phyloP scores from a whole-genome alignment of 2,329 filamentous ascomycete genomes.

The Teratosphaeria destructans region DNA sequence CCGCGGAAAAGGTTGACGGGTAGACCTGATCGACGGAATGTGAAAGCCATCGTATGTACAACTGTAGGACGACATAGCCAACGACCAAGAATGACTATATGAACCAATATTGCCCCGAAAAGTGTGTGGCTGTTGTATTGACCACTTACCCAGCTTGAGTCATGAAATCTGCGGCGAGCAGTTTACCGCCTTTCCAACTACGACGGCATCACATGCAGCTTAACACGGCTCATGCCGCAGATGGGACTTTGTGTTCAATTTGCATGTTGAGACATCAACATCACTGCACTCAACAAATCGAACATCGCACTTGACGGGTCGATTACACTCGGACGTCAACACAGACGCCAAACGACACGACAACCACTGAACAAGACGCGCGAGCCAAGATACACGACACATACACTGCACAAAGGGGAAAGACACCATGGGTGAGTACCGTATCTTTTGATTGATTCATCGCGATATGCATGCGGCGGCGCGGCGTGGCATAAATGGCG shows the following conservation, averaged over 20 bases:
- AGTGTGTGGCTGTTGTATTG: neutral
- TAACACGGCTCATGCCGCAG: neutral
- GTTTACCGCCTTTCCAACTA: neutral
- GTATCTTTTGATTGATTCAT: neutral
- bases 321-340: neutral
- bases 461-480: neutral
- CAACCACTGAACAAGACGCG: neutral
- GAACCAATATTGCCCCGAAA: neutral
- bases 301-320: neutral
- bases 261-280: neutral
- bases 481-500: neutral
- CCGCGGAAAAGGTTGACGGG: constrained; percentile 26
- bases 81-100: neutral
- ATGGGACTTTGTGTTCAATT: neutral
- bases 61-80: neutral
- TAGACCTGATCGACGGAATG: neutral
- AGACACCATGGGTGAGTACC: neutral
- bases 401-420: neutral
- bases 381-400: neutral
- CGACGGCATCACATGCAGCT: neutral
- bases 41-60: neutral
- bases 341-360: too few relatives aligned
- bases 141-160: neutral
- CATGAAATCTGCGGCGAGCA: neutral
- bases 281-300: neutral